Percentiles rank a stretch among this genome's conserved stretches.
Conservation (phyloP, 768 basidiomycete species). For the Leccinum truebloodii region DNA sequence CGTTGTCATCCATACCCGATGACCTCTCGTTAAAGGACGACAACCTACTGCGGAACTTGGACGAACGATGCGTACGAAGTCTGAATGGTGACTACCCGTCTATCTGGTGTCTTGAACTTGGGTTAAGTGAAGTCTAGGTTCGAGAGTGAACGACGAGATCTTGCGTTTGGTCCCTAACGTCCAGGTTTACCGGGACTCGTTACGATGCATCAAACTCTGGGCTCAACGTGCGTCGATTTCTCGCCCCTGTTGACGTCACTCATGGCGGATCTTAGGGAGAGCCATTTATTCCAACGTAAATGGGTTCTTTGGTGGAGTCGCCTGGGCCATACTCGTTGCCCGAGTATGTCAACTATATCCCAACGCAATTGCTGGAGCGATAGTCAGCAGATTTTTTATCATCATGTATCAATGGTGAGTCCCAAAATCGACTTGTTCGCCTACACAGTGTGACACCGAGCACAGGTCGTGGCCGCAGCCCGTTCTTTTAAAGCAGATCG, state of each 20-base stretch:
- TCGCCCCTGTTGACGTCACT: constrained; percentile 5
- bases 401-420: constrained; percentile 97
- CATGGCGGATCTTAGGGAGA: constrained; percentile 54
- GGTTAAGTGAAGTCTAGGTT: constrained; percentile 54
- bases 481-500: constrained; percentile 95
- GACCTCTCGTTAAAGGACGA: constrained; percentile 90
- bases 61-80: constrained; percentile 94
- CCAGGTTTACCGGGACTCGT: constrained; percentile 88
- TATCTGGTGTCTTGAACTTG: constrained; percentile 3
- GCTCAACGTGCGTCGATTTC: constrained; percentile 74
- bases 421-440: constrained; percentile 2
- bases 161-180: constrained; percentile 93
- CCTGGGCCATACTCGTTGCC: constrained; percentile 99
- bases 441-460: constrained; percentile 11
- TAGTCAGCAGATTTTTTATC: constrained; percentile 97
- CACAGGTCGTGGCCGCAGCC: constrained; percentile 98
- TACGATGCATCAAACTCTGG: constrained; percentile 98
- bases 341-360: constrained; percentile 99
- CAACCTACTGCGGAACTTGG: constrained; percentile 86
- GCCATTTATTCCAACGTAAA: constrained; percentile 99
- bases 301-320: constrained; percentile 96
- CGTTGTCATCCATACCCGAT: constrained; percentile 86
- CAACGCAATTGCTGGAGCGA: constrained; percentile 89
- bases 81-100: constrained; percentile 62
- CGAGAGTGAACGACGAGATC: constrained; percentile 94